phyloP scores from a whole-genome alignment of 495 filamentous ascomycete genomes.

The Massariosphaeria phaeospora region DNA sequence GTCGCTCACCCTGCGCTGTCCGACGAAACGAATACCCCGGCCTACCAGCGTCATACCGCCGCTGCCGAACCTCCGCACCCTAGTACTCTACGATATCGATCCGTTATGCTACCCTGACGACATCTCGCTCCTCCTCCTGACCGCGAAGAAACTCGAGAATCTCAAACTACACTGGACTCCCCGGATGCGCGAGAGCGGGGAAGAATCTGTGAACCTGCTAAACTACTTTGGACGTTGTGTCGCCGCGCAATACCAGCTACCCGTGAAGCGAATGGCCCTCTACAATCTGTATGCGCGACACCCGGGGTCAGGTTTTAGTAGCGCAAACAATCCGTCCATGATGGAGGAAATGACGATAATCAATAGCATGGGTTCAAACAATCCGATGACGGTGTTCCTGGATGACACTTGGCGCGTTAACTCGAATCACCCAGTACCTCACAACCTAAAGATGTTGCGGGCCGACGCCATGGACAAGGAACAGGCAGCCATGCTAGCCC shows the following conservation, averaged over 20 bases:
- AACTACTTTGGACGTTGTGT: slow-evolving; percentile 55
- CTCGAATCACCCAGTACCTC: slow-evolving; percentile 27
- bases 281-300: slow-evolving; percentile 57
- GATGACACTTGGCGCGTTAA: slow-evolving; percentile 49
- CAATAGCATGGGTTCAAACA: slow-evolving; percentile 44
- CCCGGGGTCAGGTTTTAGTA: slow-evolving; percentile 41
- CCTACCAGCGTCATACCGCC: slow-evolving; percentile 55
- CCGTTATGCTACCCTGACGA: slow-evolving; percentile 63
- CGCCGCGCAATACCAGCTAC: slow-evolving; percentile 44
- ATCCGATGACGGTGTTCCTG: slow-evolving; percentile 50
- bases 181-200: slow-evolving; percentile 56
- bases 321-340: slow-evolving; percentile 39
- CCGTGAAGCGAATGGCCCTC: slow-evolving; percentile 48
- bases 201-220: slow-evolving; percentile 52
- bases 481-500: slow-evolving; percentile 16
- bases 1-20: slow-evolving; percentile 53
- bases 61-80: slow-evolving; percentile 50
- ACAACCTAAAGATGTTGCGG: slow-evolving; percentile 39
- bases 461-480: slow-evolving; percentile 43
- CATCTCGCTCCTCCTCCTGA: slow-evolving; percentile 52
- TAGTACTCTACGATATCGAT: slow-evolving; percentile 57
- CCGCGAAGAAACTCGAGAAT: slow-evolving; percentile 50
- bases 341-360: slow-evolving; percentile 52
- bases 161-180: slow-evolving; percentile 58
- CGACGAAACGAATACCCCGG: slow-evolving; percentile 52